Evolutionary conservation across 108 stramenopile species (phyloP).

Genomic region (Nitzschia palea): DNA sequence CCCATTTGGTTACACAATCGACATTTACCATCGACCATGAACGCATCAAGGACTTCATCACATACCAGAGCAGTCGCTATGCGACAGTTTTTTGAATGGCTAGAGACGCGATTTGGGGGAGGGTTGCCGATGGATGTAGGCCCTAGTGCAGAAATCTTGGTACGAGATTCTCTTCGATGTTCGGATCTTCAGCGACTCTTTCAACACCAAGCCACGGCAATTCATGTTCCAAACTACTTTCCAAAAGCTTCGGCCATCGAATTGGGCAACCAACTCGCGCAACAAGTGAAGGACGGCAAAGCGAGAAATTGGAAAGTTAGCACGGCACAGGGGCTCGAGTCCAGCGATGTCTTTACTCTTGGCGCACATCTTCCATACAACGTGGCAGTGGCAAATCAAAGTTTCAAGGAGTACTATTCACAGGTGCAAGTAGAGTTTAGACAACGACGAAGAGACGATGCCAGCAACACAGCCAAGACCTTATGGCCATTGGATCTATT

Average conservation of each 20-base stretch:
- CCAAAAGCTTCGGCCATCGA: slow-evolving; percentile 39
- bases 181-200: slow-evolving; percentile 40
- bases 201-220: slow-evolving; percentile 59
- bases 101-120: slow-evolving; percentile 49
- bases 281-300: slow-evolving; percentile 38
- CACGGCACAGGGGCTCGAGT: slow-evolving; percentile 41
- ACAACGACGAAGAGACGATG: slow-evolving; percentile 28
- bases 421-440: slow-evolving; percentile 67
- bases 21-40: slow-evolving; percentile 10
- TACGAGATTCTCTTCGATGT: slow-evolving; percentile 2
- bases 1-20: too few species aligned
- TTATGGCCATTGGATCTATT: slow-evolving; percentile 84
- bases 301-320: slow-evolving; percentile 31
- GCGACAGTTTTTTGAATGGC: slow-evolving; percentile 44
- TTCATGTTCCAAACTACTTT: slow-evolving; percentile 74
- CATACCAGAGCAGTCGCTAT: slow-evolving; percentile 20
- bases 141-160: slow-evolving; percentile 28
- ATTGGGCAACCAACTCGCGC: slow-evolving; percentile 52
- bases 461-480: slow-evolving; percentile 21
- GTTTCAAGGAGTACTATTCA: slow-evolving; percentile 50
- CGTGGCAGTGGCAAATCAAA: slow-evolving; percentile 57
- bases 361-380: slow-evolving; percentile 85
- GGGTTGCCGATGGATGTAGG: slow-evolving; percentile 37
- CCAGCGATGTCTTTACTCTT: slow-evolving; percentile 73
- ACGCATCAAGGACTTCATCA: background rate